Conservation (phyloP, 2,329 filamentous ascomycete species). For the Xenosphaeropsis pyriputrescens region DNA sequence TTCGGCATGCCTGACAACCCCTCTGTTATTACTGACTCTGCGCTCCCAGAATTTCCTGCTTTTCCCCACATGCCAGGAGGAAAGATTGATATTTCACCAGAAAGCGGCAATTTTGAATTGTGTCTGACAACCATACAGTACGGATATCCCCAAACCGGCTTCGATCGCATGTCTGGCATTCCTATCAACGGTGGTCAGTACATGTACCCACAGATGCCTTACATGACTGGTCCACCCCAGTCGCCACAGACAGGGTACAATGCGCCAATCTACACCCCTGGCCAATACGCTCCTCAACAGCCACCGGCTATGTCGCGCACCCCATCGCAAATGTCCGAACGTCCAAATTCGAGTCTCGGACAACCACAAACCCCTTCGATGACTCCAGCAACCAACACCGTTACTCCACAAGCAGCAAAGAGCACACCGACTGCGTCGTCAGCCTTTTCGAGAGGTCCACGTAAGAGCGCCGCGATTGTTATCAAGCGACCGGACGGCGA, state of each 20-base stretch:
- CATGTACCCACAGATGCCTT: conserved; percentile 31
- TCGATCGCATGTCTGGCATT: conserved; percentile 26
- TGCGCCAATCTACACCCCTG: conserved; percentile 19
- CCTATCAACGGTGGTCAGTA: conserved; percentile 22
- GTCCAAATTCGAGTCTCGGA: conserved; percentile 29
- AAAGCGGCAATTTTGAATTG: conserved; percentile 56
- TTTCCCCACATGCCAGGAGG: conserved; percentile 14
- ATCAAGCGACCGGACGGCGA: conserved; percentile 80
- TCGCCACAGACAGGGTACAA: conserved; percentile 31
- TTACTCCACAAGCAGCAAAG: conserved; percentile 40
- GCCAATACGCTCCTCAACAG: conserved; percentile 28
- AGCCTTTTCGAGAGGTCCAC: conserved; percentile 13
- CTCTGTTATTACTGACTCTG: conserved; percentile 13
- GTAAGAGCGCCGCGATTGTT: conserved; percentile 59
- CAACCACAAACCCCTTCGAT: conserved; percentile 19
- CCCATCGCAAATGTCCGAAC: conserved; percentile 63
- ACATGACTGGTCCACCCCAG: conserved; percentile 29
- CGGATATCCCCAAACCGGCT: conserved; percentile 35
- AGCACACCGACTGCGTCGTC: conserved; percentile 23
- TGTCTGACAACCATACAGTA: conserved; percentile 40
- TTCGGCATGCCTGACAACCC: conserved; percentile 12
- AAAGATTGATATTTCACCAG: conserved; percentile 48
- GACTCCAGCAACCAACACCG: conserved; percentile 25
- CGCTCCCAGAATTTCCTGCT: conserved; percentile 13
- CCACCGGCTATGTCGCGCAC: conserved; percentile 64